Evolutionary conservation across 495 filamentous ascomycete genomes (phyloP).

Genomic region (Delitschia confertaspora): DNA sequence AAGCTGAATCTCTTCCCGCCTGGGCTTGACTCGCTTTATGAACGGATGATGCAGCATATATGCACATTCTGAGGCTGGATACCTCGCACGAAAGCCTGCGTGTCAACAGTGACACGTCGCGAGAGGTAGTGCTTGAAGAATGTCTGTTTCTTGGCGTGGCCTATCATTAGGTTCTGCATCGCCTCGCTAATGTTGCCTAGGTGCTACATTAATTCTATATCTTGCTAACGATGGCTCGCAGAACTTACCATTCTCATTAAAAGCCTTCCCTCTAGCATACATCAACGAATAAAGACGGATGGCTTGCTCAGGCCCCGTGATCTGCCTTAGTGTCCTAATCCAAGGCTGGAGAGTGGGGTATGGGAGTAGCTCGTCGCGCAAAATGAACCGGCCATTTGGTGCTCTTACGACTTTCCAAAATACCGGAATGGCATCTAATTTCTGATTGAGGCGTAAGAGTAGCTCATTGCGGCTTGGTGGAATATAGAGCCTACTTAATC

Average conservation of each 20-base stretch:
- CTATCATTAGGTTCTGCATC: constrained; percentile 37
- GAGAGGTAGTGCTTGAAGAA: constrained; percentile 36
- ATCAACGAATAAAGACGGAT: constrained; percentile 34
- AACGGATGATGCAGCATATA: constrained; percentile 33
- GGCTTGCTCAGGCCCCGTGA: constrained; percentile 32
- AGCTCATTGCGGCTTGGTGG: constrained; percentile 10
- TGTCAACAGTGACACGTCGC: constrained; percentile 33
- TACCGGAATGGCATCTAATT: constrained; percentile 7
- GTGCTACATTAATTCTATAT: constrained; percentile 3
- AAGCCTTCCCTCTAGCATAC: constrained; percentile 35
- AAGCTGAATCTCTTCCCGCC: constrained; percentile 25
- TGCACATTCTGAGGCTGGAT: too few relatives aligned
- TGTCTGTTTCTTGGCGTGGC: constrained; percentile 34
- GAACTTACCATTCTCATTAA: constrained; percentile 25
- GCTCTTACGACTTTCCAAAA: constrained; percentile 3
- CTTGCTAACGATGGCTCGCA: not conserved
- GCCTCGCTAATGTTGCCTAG: constrained; percentile 34
- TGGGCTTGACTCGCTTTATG: constrained; percentile 31
- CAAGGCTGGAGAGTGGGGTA: constrained; percentile 32
- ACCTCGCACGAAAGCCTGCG: constrained; percentile 32
- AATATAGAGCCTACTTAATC: constrained; percentile 31
- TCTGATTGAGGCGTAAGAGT: constrained; percentile 18
- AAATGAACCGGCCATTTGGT: constrained; percentile 34
- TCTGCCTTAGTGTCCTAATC: constrained; percentile 31
- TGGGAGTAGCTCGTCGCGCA: constrained; percentile 28